These are phyloP conservation scores for Microstegium vimineum DNA, from an alignment of 176 grass and related monocot species.

Conservation along the genomic window DNA sequence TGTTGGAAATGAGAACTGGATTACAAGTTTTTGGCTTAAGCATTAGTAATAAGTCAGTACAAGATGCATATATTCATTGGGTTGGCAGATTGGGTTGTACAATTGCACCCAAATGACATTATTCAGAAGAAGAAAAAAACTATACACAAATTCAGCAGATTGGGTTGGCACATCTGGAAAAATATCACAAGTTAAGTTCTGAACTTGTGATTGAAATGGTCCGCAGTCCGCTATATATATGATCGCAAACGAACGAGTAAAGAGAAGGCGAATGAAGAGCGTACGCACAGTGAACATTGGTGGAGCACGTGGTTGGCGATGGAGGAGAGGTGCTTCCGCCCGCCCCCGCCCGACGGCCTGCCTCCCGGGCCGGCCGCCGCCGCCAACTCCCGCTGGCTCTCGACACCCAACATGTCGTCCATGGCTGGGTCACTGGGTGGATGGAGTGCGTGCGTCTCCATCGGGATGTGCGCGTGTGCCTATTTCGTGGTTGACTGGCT, in stretches of 20 bases:
- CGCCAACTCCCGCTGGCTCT: background rate
- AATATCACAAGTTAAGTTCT: background rate
- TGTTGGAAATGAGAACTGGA: background rate
- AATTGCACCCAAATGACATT: background rate
- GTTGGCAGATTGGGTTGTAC: no score
- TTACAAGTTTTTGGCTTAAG: background rate
- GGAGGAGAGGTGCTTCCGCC: conserved; percentile 62
- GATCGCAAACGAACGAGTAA: background rate
- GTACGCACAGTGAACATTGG: conserved; percentile 60
- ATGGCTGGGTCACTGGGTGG: no score
- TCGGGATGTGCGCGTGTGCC: background rate
- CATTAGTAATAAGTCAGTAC: background rate
- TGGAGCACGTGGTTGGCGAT: conserved; percentile 70
- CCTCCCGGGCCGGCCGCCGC: background rate
- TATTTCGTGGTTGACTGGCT: background rate
- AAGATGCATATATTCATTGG: background rate
- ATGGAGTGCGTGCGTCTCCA: no score
- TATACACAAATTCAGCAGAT: background rate
- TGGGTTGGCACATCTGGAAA: background rate
- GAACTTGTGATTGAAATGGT: background rate
- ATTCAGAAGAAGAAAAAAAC: background rate
- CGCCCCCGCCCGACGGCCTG: background rate
- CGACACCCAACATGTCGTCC: conserved; percentile 13
- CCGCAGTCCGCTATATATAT: background rate
- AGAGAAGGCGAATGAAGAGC: background rate